phyloP scores from a whole-genome alignment of 1,284 basidiomycete genomes.

The Ganoderma leucocontextum region DNA sequence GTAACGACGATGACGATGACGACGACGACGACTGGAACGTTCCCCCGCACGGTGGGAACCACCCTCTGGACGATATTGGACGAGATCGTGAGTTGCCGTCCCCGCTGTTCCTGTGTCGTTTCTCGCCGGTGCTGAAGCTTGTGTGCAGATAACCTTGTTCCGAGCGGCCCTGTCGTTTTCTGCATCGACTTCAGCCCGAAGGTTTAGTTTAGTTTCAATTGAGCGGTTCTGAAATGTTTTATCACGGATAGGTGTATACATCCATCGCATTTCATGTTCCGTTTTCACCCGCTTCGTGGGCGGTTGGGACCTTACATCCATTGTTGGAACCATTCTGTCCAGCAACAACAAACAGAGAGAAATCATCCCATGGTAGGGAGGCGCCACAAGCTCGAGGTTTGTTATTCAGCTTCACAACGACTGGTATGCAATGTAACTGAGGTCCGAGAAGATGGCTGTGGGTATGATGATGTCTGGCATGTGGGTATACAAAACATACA shows the following conservation, averaged over 20 bases:
- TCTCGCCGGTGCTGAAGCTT: neutral
- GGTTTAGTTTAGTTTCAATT: neutral
- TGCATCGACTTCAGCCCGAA: constrained; percentile 32
- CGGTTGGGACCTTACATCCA: too few species aligned
- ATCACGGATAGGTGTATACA: neutral
- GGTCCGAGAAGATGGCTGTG: too few species aligned
- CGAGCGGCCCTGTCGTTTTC: constrained; percentile 27
- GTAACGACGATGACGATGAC: neutral
- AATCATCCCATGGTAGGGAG: too few species aligned
- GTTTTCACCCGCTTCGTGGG: too few species aligned
- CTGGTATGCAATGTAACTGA: too few species aligned
- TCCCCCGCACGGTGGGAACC: neutral
- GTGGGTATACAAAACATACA: too few species aligned
- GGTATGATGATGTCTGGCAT: too few species aligned
- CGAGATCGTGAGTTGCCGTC: constrained; percentile 17
- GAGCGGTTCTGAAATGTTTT: neutral
- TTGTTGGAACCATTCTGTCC: too few species aligned
- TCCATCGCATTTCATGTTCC: too few species aligned
- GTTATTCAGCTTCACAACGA: too few species aligned
- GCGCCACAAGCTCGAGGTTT: too few species aligned
- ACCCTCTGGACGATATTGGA: neutral
- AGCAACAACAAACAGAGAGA: too few species aligned
- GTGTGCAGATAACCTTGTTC: neutral
- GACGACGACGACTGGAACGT: neutral
- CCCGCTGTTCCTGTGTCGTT: neutral